Evolutionary conservation across 306 rosid genomes (phyloP).

Genomic region (Cicer chorassanicum): DNA sequence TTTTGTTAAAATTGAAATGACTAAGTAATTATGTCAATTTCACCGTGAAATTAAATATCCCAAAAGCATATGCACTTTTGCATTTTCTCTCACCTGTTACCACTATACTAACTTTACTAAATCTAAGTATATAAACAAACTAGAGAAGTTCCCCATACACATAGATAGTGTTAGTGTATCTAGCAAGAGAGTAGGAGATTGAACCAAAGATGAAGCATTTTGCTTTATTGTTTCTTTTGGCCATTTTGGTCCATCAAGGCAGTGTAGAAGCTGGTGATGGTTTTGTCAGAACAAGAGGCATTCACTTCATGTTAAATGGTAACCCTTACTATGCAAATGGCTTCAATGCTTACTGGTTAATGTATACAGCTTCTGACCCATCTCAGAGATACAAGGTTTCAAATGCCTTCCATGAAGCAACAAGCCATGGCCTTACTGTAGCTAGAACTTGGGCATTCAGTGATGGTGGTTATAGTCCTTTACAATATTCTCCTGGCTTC

Average conservation of each 20-base stretch:
- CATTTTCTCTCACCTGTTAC: slow-evolving; percentile 34
- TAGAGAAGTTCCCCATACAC: slow-evolving; percentile 20
- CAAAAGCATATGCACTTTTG: background rate
- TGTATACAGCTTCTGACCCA: slow-evolving; percentile 83
- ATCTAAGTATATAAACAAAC: slow-evolving; percentile 37
- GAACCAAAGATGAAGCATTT: slow-evolving; percentile 65
- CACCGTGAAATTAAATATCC: too few species aligned
- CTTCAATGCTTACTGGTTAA: slow-evolving; percentile 93
- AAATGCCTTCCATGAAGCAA: slow-evolving; percentile 71
- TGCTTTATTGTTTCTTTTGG: slow-evolving; percentile 50
- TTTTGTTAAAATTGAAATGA: too few species aligned
- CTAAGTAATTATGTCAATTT: too few species aligned
- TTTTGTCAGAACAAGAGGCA: slow-evolving; percentile 75
- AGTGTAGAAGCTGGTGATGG: slow-evolving; percentile 67
- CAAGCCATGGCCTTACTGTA: slow-evolving; percentile 74
- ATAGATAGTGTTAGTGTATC: slow-evolving; percentile 21
- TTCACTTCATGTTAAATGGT: slow-evolving; percentile 72
- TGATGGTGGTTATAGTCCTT: slow-evolving; percentile 87
- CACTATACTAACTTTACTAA: background rate
- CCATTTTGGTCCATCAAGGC: slow-evolving; percentile 53
- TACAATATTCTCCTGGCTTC: slow-evolving; percentile 84
- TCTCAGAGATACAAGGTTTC: slow-evolving; percentile 82
- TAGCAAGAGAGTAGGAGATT: background rate
- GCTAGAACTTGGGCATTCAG: slow-evolving; percentile 98
- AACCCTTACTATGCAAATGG: slow-evolving; percentile 86